Percentiles rank a stretch among this genome's conserved stretches.
Evolutionary conservation across 495 filamentous ascomycete species (phyloP).

Genomic region (Antarctomyces pellizariae): DNA sequence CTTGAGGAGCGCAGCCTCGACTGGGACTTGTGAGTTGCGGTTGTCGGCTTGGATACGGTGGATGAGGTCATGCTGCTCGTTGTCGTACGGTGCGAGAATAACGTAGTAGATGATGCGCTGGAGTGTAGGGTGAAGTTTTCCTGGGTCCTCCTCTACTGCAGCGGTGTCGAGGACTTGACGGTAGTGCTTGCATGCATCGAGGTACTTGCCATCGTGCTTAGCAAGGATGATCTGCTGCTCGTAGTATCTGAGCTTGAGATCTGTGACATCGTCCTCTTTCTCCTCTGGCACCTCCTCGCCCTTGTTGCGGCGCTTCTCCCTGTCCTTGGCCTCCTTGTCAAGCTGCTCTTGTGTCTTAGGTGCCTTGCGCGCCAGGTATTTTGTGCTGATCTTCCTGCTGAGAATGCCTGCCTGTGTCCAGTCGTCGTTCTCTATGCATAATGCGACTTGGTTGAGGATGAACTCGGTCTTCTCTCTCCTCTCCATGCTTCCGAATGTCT

Average conservation of each 20-base stretch:
- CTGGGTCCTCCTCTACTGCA: slow-evolving; percentile 70
- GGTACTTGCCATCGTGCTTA: slow-evolving; percentile 91
- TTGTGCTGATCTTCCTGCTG: slow-evolving; percentile 87
- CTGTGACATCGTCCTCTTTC: slow-evolving; percentile 75
- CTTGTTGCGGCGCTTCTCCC: slow-evolving; percentile 51
- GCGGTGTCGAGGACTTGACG: slow-evolving; percentile 88
- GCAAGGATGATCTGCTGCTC: slow-evolving; percentile 86
- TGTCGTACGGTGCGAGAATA: slow-evolving; percentile 89
- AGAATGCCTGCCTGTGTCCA: slow-evolving; percentile 92
- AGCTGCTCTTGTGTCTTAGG: slow-evolving; percentile 72
- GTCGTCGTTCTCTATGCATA: slow-evolving; percentile 89
- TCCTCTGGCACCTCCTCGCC: slow-evolving; percentile 59
- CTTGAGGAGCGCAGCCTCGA: slow-evolving; percentile 63
- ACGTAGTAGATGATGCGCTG: slow-evolving; percentile 93
- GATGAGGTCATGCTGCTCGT: slow-evolving; percentile 92
- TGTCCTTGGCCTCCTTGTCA: slow-evolving; percentile 70
- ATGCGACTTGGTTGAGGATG: slow-evolving; percentile 79
- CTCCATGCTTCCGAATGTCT: slow-evolving; percentile 97
- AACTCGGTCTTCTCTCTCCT: slow-evolving; percentile 95
- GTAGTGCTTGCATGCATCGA: slow-evolving; percentile 94
- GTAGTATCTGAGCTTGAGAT: slow-evolving; percentile 88
- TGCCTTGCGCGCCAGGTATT: slow-evolving; percentile 68
- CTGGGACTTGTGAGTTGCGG: slow-evolving; percentile 40
- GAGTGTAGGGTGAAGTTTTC: slow-evolving; percentile 67
- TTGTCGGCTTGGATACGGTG: slow-evolving; percentile 66